Evolutionary conservation across 345 rosid species (phyloP).

Genomic region (Cardamine chenopodiifolia): DNA sequence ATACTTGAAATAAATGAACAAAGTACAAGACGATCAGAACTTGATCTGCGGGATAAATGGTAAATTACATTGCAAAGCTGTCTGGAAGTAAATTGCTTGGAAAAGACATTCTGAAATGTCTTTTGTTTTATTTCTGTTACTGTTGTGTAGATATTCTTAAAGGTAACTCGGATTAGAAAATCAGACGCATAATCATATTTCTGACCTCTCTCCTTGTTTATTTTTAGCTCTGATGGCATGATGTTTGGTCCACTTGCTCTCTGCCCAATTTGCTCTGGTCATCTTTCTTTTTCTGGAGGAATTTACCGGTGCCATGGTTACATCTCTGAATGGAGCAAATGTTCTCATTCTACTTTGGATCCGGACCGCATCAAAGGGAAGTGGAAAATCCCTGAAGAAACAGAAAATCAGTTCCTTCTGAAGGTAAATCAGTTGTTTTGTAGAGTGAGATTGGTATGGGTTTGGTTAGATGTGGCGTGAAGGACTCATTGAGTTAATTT

Average conservation of each 20-base stretch:
- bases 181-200: conserved; percentile 7
- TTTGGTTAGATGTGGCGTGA: conserved; percentile 9
- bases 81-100: conserved; percentile 11
- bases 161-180: conserved; percentile 14
- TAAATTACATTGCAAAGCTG: conserved; percentile 39
- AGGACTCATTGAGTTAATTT: conserved; percentile 7
- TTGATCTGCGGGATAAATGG: conserved; percentile 89
- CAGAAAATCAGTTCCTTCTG: conserved; percentile 63
- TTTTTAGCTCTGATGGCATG: conserved; percentile 92
- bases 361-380: conserved; percentile 72
- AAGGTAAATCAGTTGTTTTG: conserved; percentile 50
- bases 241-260: conserved; percentile 79
- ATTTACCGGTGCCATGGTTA: conserved; percentile 72
- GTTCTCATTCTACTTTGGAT: conserved; percentile 71
- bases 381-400: conserved; percentile 84
- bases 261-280: conserved; percentile 76
- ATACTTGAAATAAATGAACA: conserved; percentile 81
- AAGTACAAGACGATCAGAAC: conserved; percentile 82
- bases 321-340: conserved; percentile 90
- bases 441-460: conserved; percentile 11
- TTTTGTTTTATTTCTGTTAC: not conserved
- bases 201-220: conserved; percentile 19
- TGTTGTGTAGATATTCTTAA: conserved; percentile 1
- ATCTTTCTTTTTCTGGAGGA: conserved; percentile 78
- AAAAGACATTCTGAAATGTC: not conserved